Percentiles rank a stretch among this genome's conserved stretches.
phyloP scores from a whole-genome alignment of 2,329 filamentous ascomycete genomes.

The Aphanoascus verrucosus region DNA sequence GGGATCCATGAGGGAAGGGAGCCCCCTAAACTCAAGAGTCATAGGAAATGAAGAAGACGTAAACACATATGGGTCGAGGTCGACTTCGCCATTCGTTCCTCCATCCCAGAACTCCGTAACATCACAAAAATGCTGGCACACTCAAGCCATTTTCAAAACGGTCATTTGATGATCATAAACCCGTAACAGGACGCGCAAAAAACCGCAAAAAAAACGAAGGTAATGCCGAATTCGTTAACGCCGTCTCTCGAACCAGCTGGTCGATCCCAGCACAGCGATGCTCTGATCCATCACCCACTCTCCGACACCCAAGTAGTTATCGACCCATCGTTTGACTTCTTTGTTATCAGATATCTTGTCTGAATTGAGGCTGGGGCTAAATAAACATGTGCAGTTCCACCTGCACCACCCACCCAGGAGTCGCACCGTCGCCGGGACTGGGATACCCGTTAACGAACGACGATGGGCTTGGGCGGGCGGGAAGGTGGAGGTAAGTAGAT shows the following conservation, averaged over 20 bases:
- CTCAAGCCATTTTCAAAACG: neutral
- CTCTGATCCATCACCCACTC: conserved; percentile 99
- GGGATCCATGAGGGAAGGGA: neutral
- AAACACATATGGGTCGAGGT: neutral
- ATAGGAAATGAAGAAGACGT: neutral
- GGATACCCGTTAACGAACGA: neutral
- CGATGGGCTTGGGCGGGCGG: conserved; percentile 9
- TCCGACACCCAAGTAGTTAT: conserved; percentile 85
- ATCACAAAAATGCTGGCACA: neutral
- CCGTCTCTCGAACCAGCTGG: conserved; percentile 78
- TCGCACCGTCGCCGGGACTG: conserved; percentile 1
- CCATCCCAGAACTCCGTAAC: neutral
- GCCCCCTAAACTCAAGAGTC: neutral
- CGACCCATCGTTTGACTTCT: conserved; percentile 76
- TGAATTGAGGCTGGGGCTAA: conserved; percentile 65
- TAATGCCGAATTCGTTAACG: conserved; percentile 9
- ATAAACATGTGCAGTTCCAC: conserved; percentile 17
- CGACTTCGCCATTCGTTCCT: neutral
- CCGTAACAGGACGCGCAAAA: neutral
- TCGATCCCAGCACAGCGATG: conserved; percentile 78
- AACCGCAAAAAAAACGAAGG: neutral
- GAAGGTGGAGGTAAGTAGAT: conserved; percentile 8
- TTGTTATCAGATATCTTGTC: conserved; percentile 76
- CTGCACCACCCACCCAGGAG: conserved; percentile 5
- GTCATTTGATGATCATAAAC: conserved; percentile 2